phyloP scores from a whole-genome alignment of 495 filamentous ascomycete species.

The Eremomyces bilateralis region DNA sequence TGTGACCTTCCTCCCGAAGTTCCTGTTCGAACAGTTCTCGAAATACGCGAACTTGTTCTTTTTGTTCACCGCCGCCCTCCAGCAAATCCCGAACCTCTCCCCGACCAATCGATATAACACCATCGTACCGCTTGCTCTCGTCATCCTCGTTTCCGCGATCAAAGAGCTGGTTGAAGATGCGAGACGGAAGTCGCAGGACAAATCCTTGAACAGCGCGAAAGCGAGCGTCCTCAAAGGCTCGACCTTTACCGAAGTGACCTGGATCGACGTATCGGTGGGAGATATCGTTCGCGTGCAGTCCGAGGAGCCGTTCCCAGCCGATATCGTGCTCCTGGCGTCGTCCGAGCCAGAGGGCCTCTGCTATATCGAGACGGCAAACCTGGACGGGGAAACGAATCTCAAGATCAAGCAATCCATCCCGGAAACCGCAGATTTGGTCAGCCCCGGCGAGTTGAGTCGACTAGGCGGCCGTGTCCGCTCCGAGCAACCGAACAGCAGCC shows the following conservation, averaged over 20 bases:
- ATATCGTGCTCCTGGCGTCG: constrained; percentile 75
- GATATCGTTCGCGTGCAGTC: constrained; percentile 91
- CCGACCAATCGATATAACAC: constrained; percentile 93
- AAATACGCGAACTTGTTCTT: constrained; percentile 99
- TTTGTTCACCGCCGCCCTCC: constrained; percentile 86
- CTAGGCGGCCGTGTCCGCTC: constrained; percentile 73
- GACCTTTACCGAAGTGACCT: constrained; percentile 64
- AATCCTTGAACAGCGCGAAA: constrained; percentile 70
- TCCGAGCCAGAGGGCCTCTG: constrained; percentile 96
- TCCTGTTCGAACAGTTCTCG: constrained; percentile 96
- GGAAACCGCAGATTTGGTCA: constrained; percentile 76
- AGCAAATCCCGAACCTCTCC: constrained; percentile 89
- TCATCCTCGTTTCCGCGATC: constrained; percentile 78
- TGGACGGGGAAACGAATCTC: constrained; percentile 95
- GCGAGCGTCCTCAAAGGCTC: constrained; percentile 69
- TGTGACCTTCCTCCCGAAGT: constrained; percentile 90
- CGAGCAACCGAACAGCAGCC: constrained; percentile 93
- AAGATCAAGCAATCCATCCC: constrained; percentile 98
- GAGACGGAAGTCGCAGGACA: constrained; percentile 71
- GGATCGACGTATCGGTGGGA: constrained; percentile 84
- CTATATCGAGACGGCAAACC: constrained; percentile 96
- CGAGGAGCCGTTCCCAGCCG: constrained; percentile 89
- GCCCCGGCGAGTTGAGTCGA: constrained; percentile 65
- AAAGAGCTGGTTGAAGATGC: constrained; percentile 93
- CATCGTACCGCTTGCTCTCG: constrained; percentile 75